Conservation (phyloP, 352 stramenopile genomes). For the Phytophthora hybrid region DNA sequence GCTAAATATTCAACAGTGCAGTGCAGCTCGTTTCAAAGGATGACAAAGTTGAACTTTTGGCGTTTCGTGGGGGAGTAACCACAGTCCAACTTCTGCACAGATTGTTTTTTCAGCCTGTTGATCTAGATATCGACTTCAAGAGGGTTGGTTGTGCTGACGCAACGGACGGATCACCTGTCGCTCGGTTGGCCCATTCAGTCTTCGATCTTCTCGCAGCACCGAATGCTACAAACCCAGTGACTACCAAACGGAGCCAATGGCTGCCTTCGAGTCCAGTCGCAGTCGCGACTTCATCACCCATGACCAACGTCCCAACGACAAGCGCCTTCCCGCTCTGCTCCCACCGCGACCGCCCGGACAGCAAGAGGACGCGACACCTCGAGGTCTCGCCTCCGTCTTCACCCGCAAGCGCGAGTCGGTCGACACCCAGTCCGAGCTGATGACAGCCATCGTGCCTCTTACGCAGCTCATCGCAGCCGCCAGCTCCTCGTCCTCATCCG, state of each 20-base stretch:
- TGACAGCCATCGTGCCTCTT: constrained; percentile 18
- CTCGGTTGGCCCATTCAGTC: constrained; percentile 11
- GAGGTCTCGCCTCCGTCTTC: constrained; percentile 8
- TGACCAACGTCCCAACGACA: not conserved
- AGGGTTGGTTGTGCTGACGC: not conserved
- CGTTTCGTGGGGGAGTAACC: no score
- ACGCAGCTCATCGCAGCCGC: constrained; percentile 24
- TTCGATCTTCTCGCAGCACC: constrained; percentile 1
- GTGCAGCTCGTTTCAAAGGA: no score
- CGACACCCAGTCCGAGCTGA: constrained; percentile 3
- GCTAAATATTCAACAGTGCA: no score
- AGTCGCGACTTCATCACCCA: not conserved
- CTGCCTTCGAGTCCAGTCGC: not conserved
- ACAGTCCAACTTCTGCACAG: no score
- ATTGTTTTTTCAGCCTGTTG: no score
- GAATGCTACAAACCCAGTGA: not conserved
- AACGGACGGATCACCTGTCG: constrained; percentile 9
- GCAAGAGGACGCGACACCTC: not conserved
- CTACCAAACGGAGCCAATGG: not conserved
- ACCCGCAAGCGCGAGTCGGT: constrained; percentile 1
- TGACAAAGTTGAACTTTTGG: no score
- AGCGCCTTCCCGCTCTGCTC: constrained; percentile 9
- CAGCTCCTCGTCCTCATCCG: constrained; percentile 2
- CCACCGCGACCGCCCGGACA: constrained; percentile 4
- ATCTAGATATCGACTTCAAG: not conserved